These are phyloP conservation scores for Cordyceps farinosa DNA, from an alignment of 2,329 filamentous ascomycete species.

Conservation along the genomic window DNA sequence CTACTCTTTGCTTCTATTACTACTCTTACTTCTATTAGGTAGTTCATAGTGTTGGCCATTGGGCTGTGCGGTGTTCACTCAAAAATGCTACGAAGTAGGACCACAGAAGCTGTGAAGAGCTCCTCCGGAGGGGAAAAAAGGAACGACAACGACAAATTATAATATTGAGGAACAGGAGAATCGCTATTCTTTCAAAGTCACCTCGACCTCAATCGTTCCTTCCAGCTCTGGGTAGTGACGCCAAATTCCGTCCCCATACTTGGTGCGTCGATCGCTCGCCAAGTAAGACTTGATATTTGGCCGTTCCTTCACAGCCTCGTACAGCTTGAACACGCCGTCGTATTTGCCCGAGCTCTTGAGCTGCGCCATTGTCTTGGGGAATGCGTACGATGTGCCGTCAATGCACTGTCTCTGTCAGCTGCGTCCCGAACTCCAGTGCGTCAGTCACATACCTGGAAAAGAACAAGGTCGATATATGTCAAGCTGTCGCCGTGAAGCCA, in stretches of 20 bases:
- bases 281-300: conserved; percentile 67
- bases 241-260: conserved; percentile 65
- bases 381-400: conserved; percentile 61
- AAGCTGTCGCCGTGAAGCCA: conserved; percentile 64
- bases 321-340: conserved; percentile 59
- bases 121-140: no score
- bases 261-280: conserved; percentile 57
- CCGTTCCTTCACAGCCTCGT: conserved; percentile 58
- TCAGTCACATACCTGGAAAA: conserved; percentile 59
- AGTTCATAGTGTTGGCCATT: no score
- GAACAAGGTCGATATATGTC: conserved; percentile 68
- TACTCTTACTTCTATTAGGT: no score
- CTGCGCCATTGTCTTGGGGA: conserved; percentile 61
- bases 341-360: conserved; percentile 56
- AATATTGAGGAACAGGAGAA: not conserved
- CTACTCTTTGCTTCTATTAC: no score
- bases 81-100: no score
- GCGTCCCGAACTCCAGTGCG: not conserved
- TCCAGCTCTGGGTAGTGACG: conserved; percentile 73
- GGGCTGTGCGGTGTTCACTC: no score
- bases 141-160: no score
- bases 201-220: conserved; percentile 24
- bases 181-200: not conserved
- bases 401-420: conserved; percentile 38
- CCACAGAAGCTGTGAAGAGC: no score